Conservation (phyloP, 2,329 filamentous ascomycete species). For the Chrysosporium queenslandicum region DNA sequence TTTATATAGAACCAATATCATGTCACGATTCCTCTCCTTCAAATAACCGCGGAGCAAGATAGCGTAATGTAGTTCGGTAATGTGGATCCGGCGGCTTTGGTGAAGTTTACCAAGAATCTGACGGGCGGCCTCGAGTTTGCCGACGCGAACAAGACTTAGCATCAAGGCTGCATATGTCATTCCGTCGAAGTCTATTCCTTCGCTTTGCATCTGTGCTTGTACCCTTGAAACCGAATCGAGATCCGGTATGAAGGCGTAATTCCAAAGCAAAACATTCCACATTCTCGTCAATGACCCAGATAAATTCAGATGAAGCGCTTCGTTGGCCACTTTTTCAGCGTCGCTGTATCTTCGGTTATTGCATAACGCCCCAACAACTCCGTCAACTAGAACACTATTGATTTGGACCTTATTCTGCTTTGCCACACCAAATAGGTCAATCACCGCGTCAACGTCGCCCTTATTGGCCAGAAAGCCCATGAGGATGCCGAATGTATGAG, state of each 20-base stretch:
- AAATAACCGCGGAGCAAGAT: constrained; percentile 44
- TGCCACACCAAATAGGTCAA: constrained; percentile 55
- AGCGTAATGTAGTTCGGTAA: constrained; percentile 38
- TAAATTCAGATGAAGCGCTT: constrained; percentile 44
- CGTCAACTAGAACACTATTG: constrained; percentile 50
- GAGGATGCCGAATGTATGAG: constrained; percentile 59
- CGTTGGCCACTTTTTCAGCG: constrained; percentile 51
- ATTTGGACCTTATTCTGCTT: constrained; percentile 44
- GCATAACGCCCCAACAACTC: constrained; percentile 59
- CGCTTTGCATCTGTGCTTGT: constrained; percentile 46
- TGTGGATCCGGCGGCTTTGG: constrained; percentile 29
- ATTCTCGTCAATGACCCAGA: constrained; percentile 50
- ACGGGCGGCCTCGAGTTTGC: constrained; percentile 47
- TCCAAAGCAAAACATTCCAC: constrained; percentile 69
- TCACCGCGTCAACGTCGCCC: constrained; percentile 62
- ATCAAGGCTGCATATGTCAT: constrained; percentile 55
- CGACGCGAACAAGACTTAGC: constrained; percentile 44
- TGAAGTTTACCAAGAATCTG: constrained; percentile 40
- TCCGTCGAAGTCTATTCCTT: constrained; percentile 43
- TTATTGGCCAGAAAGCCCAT: constrained; percentile 60
- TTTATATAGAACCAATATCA: constrained; percentile 44
- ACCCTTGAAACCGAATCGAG: constrained; percentile 44
- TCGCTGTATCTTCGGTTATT: constrained; percentile 45
- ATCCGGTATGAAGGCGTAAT: constrained; percentile 56
- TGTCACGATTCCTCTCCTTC: constrained; percentile 37